Evolutionary conservation across 352 stramenopile species (phyloP), one percentile per base, ranked within the genome.

Genomic region (Phytopythium vexans): DNA sequence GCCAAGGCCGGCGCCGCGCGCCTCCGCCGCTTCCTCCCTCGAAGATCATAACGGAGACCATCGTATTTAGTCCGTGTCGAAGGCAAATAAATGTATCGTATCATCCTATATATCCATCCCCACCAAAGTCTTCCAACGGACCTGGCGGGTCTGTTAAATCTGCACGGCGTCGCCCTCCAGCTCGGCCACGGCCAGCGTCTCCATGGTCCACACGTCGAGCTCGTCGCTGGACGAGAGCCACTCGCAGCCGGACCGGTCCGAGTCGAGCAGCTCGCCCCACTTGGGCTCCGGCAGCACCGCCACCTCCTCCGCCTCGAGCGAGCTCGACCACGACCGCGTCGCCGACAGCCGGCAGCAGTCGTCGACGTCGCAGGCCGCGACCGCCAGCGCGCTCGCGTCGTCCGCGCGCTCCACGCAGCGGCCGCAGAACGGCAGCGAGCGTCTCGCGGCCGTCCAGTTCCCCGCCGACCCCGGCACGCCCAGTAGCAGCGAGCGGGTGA

Each of bases 371-470:
- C 42, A 66, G n/a, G 49, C 53, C 31, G 66, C 66, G 6, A 74
- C 52, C 12, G 50, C 58, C 5, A 60, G 1, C 2, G 66, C 54
- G 58, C 62, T 74, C 15, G 41, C 56, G 14, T 74, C 62, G 1
- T 74, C 55, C 5, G 49, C 58, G n/a, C 58, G 58, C 42, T 64
- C 55, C 33, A 74, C 38, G 52, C 66, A 74, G 3, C 58, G 58
- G 49, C 54, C 55, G 41, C 66, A 74, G 37, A 74, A 74, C 2
- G 66, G 52, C 21, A 71, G 32, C 33, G 68, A 66, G 12, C 43
- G 43, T 31, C 8, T 21, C 6, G 3, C 9, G 41, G 34, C 14
- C 0, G 34, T 4, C 4, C 2, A 27, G 41, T 32, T 1, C 21
- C 6, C 21, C 9, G 27, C 31, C 5, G 27, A 14, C 31, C 4